phyloP scores from a whole-genome alignment of 208 protist species.

The Wallacemonas sp. region DNA sequence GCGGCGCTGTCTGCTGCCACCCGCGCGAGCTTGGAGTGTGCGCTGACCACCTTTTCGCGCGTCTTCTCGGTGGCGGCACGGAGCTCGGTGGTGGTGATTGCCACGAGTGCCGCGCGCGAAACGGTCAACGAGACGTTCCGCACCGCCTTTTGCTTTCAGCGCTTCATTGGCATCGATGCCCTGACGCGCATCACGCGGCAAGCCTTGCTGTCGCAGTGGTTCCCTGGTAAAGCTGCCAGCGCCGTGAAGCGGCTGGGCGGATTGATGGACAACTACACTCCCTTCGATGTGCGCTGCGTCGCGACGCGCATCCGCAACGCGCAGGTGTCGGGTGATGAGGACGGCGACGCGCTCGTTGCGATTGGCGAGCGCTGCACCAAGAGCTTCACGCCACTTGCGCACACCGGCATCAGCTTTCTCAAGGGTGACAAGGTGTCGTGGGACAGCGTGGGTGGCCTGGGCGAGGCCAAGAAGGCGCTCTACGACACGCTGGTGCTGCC shows the following conservation, averaged over 20 bases:
- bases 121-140: slow-evolving; percentile 66
- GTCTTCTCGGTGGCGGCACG: slow-evolving; percentile 20
- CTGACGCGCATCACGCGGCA: slow-evolving; percentile 51
- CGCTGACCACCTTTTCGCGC: slow-evolving; percentile 49
- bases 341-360: slow-evolving; percentile 23
- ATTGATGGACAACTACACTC: slow-evolving; percentile 89
- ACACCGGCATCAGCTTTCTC: slow-evolving; percentile 83
- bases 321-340: slow-evolving; percentile 23
- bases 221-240: slow-evolving; percentile 30
- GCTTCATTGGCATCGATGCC: slow-evolving; percentile 57
- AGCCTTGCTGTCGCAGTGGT: slow-evolving; percentile 57
- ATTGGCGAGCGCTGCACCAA: slow-evolving; percentile 34
- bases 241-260: slow-evolving; percentile 15
- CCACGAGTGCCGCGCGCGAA: slow-evolving; percentile 69
- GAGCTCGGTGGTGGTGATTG: slow-evolving; percentile 62
- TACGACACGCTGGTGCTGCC: slow-evolving; percentile 95
- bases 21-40: slow-evolving; percentile 54
- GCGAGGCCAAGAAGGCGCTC: slow-evolving; percentile 92
- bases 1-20: slow-evolving; percentile 62
- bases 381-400: slow-evolving; percentile 77
- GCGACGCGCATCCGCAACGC: slow-evolving; percentile 40
- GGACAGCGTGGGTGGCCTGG: slow-evolving; percentile 91
- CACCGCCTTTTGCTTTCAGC: slow-evolving; percentile 64
- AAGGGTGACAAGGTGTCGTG: slow-evolving; percentile 64
- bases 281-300: slow-evolving; percentile 78